Base-by-base conservation (phyloP, 1,284 basidiomycete species). In the Melampsora americana region DNA sequence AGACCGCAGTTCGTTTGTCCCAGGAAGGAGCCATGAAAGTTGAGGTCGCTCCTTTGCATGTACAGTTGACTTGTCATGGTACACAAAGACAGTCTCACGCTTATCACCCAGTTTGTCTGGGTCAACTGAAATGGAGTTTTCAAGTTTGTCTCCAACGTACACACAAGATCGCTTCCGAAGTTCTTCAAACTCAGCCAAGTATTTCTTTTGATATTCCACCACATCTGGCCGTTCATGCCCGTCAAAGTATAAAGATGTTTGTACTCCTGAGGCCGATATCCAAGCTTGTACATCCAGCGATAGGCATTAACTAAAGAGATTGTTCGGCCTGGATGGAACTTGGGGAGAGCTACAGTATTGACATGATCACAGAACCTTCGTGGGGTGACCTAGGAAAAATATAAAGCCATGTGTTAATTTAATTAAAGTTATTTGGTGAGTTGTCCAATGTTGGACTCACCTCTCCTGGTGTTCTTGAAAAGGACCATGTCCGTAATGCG, bases 191-290 rank as follows among this genome's bases (percentile, higher is more conserved):
- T 69, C 53, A 26, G 28, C 4, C 16, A 69, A 53, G 53, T 70
- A 70, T 26, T 39, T 61, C 26, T 70, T 61, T 61, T 53, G 44
- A 16, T 30, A 18, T 4, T 16, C 1, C 26, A 59, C 56, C 4
- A 69, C 68, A 61, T 69, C 69, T 6, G 30, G n/a, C 0, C 26
- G 69, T 32, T 69, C 26, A 39, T 69, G 68, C 18, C 68, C 68
- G 59, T 69, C 28, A n/a, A 59, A 69, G n/a, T 69, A 69, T 16
- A 69, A 39, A 9, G 53, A 69, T 26, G 56, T 69, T 12, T 28
- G 14, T 59, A 69, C 26, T 56, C 68, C 16, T 69, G 48, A 20
- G 53, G 68, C 9, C 16, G 5, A 32, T 16, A 69, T 20, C 68
- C 68, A 20, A 69, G 18, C 30, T 60, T 59, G 23, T 39, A 30